Conservation (phyloP, 805 yeast genomes). For the Candida palmyrensis region DNA sequence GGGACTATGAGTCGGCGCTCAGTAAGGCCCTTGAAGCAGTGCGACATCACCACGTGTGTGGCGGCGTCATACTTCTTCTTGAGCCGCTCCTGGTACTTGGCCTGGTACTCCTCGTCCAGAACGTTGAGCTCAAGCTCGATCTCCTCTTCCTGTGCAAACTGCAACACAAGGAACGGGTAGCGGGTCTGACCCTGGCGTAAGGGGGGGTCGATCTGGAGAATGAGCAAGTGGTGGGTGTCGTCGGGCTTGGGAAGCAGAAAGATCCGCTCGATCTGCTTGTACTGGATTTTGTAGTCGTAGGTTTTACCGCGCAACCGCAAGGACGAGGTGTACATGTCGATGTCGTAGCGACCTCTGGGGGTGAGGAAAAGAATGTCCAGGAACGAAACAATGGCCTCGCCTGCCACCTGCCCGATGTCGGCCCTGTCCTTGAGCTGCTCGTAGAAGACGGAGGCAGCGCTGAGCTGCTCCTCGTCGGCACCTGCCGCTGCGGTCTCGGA, state of each 20-base stretch:
- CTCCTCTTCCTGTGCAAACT: conserved; percentile 86
- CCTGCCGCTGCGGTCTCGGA: conserved; percentile 25
- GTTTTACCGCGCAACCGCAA: conserved; percentile 95
- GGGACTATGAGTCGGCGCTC: conserved; percentile 83
- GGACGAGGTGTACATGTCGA: conserved; percentile 84
- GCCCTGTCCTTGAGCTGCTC: conserved; percentile 91
- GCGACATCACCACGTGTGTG: conserved; percentile 82
- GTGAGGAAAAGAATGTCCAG: conserved; percentile 88
- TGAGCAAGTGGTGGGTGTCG: conserved; percentile 81
- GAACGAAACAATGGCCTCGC: conserved; percentile 92
- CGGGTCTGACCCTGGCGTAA: conserved; percentile 97
- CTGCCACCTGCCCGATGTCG: conserved; percentile 88
- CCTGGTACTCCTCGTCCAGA: conserved; percentile 74
- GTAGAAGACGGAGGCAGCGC: conserved; percentile 80
- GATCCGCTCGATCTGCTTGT: conserved; percentile 82
- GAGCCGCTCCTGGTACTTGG: conserved; percentile 68
- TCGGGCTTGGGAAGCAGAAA: conserved; percentile 93
- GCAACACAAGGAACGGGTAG: conserved; percentile 87
- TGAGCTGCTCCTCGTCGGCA: conserved; percentile 42
- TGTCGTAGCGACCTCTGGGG: conserved; percentile 98
- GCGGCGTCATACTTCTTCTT: conserved; percentile 75
- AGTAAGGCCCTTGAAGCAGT: conserved; percentile 84
- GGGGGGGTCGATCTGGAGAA: conserved; percentile 94
- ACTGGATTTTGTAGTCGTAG: conserved; percentile 92
- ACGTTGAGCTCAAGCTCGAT: conserved; percentile 85